Percentiles rank a stretch among this genome's conserved stretches.
These are phyloP conservation scores for Inga oerstediana DNA, from an alignment of 306 rosid genomes.

Conservation along the genomic window DNA sequence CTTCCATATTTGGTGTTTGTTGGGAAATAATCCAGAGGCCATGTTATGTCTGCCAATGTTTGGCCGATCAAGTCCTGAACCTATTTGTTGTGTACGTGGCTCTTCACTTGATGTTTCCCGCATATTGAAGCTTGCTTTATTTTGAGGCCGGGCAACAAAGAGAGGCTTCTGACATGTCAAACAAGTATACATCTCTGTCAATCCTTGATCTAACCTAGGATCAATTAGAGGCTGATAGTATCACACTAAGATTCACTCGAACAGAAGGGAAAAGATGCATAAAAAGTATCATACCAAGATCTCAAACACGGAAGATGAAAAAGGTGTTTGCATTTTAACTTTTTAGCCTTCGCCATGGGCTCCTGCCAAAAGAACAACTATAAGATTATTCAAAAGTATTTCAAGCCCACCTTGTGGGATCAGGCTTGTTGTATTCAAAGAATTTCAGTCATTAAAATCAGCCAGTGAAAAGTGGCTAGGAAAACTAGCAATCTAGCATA, in stretches of 20 bases:
- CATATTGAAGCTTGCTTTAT: conserved; percentile 50
- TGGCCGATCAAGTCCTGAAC: conserved; percentile 74
- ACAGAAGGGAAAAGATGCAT: conserved; percentile 20
- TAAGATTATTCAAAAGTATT: too few species aligned
- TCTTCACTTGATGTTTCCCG: conserved; percentile 70
- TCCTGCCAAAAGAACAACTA: too few species aligned
- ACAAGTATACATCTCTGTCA: conserved; percentile 83
- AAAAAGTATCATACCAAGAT: conserved; percentile 77
- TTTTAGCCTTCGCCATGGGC: too few species aligned
- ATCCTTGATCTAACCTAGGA: conserved; percentile 98
- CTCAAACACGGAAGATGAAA: conserved; percentile 98
- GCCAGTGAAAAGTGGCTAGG: too few species aligned
- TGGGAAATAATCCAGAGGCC: conserved; percentile 74
- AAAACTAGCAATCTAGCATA: too few species aligned
- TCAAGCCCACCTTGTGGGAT: too few species aligned
- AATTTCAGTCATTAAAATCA: too few species aligned
- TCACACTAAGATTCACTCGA: conserved; percentile 25
- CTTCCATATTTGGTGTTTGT: conserved; percentile 68
- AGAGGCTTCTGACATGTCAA: conserved; percentile 99
- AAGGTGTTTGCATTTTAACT: too few species aligned
- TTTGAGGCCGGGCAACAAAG: conserved; percentile 64
- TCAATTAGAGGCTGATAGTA: conserved; percentile 36
- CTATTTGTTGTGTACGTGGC: conserved; percentile 83
- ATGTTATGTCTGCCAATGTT: conserved; percentile 61
- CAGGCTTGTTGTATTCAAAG: too few species aligned